Conservation (phyloP, 129 eudicot genomes). For the Glebionis coronaria region DNA sequence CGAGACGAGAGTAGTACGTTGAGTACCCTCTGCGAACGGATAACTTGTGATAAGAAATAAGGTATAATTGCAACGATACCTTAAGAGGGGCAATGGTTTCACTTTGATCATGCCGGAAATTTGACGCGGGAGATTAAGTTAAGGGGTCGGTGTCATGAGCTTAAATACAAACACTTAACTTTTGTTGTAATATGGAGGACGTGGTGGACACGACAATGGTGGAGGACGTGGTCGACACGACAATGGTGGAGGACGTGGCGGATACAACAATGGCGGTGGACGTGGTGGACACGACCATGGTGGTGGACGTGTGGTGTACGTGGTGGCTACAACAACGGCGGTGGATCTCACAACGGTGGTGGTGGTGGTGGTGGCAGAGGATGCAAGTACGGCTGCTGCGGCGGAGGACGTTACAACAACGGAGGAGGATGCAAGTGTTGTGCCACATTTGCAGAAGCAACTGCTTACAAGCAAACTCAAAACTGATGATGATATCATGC, state of each 20-base stretch:
- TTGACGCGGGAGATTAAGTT: too few relatives aligned
- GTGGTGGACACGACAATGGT: too few relatives aligned
- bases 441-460: slow-evolving; percentile 27
- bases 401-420: slow-evolving; percentile 7
- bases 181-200: too few relatives aligned
- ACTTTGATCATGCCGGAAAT: too few relatives aligned
- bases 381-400: slow-evolving; percentile 18
- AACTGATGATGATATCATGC: neutral
- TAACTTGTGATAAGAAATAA: too few relatives aligned
- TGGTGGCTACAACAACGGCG: neutral
- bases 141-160: too few relatives aligned
- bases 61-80: too few relatives aligned
- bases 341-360: slow-evolving; percentile 1
- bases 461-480: slow-evolving; percentile 38
- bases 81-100: too few relatives aligned
- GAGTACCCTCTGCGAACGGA: too few relatives aligned
- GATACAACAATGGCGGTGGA: neutral
- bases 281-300: slow-evolving; percentile 7
- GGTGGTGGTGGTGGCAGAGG: slow-evolving; percentile 13
- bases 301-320: slow-evolving; percentile 3
- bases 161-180: too few relatives aligned
- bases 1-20: too few relatives aligned
- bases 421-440: slow-evolving; percentile 30
- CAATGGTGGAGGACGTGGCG: slow-evolving; percentile 15
- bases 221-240: too few relatives aligned